phyloP scores from a whole-genome alignment of 2,329 filamentous ascomycete genomes.

The Sporothrix luriei region DNA sequence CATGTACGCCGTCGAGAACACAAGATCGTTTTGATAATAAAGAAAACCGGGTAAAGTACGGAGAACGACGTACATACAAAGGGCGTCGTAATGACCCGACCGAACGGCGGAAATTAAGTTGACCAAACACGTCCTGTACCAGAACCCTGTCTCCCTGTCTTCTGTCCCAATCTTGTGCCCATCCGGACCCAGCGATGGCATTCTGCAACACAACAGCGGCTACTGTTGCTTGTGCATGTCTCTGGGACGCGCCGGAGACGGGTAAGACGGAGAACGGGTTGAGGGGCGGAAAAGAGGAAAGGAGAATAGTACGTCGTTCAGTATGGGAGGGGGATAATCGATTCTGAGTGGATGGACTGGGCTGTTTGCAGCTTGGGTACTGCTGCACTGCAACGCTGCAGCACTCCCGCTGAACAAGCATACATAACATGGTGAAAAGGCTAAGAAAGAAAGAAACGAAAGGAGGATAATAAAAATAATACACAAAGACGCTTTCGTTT shows the following conservation, averaged over 20 bases:
- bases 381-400: conserved; percentile 18
- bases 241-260: not conserved
- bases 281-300: too few relatives aligned
- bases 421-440: too few relatives aligned
- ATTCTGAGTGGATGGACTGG: not conserved
- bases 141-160: not conserved
- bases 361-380: not conserved
- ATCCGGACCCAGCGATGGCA: not conserved
- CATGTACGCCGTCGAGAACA: not conserved
- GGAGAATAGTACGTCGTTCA: too few relatives aligned
- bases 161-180: not conserved
- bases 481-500: too few relatives aligned
- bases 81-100: not conserved
- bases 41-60: not conserved
- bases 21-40: not conserved
- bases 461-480: too few relatives aligned
- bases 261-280: not conserved
- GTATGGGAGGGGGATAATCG: not conserved
- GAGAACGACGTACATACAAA: too few relatives aligned
- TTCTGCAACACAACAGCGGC: conserved; percentile 4
- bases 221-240: conserved; percentile 1
- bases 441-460: not conserved
- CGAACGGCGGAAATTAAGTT: conserved; percentile 4
- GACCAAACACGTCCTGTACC: not conserved
- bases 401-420: too few relatives aligned